Evolutionary conservation across 1,139 yeast genomes (phyloP).

Genomic region (Hyphopichia buzzinii): DNA sequence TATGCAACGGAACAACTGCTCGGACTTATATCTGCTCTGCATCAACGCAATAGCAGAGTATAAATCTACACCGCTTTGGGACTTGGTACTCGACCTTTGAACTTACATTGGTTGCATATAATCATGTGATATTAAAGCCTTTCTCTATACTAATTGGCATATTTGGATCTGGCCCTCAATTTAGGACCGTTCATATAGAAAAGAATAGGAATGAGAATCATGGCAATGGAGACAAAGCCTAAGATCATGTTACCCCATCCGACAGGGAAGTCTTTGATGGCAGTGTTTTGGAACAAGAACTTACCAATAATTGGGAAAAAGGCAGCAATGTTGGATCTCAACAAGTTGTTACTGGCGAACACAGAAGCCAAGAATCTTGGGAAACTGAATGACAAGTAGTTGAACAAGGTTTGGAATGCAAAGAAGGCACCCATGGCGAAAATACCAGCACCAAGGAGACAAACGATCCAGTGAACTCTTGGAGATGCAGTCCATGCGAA

Average conservation of each 20-base stretch:
- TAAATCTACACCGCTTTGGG: no score
- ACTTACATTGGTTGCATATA: no score
- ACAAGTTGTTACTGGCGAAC: conserved; percentile 29
- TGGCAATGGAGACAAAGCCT: conserved; percentile 51
- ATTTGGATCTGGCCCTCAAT: conserved; percentile 47
- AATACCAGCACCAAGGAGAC: conserved; percentile 40
- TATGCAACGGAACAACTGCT: no score
- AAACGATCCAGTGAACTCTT: conserved; percentile 42
- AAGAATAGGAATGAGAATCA: conserved; percentile 67
- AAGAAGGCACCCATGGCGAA: conserved; percentile 38
- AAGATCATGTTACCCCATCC: conserved; percentile 68
- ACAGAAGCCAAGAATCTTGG: conserved; percentile 33
- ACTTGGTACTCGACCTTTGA: no score
- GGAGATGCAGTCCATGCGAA: conserved; percentile 50
- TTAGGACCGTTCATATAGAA: conserved; percentile 28
- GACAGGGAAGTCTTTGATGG: conserved; percentile 33
- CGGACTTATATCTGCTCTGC: no score
- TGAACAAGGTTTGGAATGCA: conserved; percentile 40
- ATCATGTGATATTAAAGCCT: no score
- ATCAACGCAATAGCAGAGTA: no score
- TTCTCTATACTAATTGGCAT: conserved; percentile 23
- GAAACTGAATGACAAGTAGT: conserved; percentile 33
- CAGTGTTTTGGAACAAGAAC: conserved; percentile 46
- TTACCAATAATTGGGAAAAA: conserved; percentile 31
- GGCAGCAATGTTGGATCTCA: conserved; percentile 29